Percentiles rank a stretch among this genome's conserved stretches.
These are phyloP conservation scores for Colletotrichum nymphaeae DNA, from an alignment of 2,329 filamentous ascomycete species.

Conservation along the genomic window DNA sequence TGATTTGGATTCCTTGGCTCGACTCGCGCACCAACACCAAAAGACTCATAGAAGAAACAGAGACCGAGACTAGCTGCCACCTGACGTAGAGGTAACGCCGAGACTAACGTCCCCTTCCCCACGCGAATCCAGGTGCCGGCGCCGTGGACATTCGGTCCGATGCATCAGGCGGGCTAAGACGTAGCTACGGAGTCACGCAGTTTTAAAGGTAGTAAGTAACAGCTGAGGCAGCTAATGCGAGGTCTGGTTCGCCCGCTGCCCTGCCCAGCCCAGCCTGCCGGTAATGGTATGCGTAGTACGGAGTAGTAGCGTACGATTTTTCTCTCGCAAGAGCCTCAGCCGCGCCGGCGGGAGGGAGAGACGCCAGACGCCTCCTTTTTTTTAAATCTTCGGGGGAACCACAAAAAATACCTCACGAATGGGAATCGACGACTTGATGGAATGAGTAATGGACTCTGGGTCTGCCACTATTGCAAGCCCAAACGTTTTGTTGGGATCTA, in stretches of 20 bases:
- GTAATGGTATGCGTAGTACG: neutral
- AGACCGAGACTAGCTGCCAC: neutral
- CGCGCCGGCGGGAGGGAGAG: neutral
- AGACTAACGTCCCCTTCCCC: neutral
- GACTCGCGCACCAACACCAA: neutral
- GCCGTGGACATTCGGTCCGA: conserved; percentile 15
- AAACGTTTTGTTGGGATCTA: neutral
- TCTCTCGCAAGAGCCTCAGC: neutral
- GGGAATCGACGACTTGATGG: too few species aligned
- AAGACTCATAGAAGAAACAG: neutral
- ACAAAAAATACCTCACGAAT: neutral
- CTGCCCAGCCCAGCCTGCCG: neutral
- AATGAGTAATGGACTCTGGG: neutral
- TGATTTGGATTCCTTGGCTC: neutral
- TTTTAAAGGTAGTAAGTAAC: too few species aligned
- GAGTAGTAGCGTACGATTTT: neutral
- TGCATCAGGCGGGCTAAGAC: neutral
- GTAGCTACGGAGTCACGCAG: too few species aligned
- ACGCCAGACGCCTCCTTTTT: neutral
- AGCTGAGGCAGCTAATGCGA: neutral
- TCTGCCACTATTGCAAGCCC: neutral
- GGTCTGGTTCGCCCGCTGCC: neutral
- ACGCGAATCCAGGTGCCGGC: neutral
- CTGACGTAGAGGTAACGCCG: conserved; percentile 12
- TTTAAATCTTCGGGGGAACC: neutral